Percentiles rank a stretch among this genome's conserved stretches.
phyloP scores from a whole-genome alignment of 345 rosid genomes.

The Eucalyptus erythrocorys region DNA sequence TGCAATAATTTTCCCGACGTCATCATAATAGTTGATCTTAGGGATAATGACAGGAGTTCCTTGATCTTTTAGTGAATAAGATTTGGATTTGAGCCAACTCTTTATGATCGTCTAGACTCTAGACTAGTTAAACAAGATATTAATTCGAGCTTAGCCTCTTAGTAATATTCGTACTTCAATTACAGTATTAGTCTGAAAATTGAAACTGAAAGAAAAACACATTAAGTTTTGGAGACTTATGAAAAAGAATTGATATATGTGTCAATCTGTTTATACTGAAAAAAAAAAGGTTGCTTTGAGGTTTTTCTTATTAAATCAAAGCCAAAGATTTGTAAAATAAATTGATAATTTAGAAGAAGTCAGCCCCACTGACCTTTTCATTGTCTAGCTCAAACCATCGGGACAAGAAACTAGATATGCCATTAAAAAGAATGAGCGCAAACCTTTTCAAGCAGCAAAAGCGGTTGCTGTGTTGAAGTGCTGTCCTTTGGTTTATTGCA shows the following conservation, averaged over 20 bases:
- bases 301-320: rapidly evolving
- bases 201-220: not conserved
- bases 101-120: not conserved
- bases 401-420: rapidly evolving
- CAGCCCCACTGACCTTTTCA: rapidly evolving
- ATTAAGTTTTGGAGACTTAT: not conserved
- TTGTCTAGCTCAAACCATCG: not conserved
- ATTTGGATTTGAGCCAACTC: not conserved
- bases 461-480: rapidly evolving
- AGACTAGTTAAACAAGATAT: not conserved
- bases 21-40: rapidly evolving
- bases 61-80: rapidly evolving
- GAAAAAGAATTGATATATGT: rapidly evolving
- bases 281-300: rapidly evolving
- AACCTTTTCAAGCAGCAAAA: rapidly evolving
- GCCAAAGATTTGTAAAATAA: rapidly evolving
- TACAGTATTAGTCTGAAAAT: not conserved
- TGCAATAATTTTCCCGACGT: rapidly evolving
- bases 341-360: rapidly evolving
- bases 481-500: rapidly evolving
- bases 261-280: not conserved
- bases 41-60: not conserved
- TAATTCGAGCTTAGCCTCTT: rapidly evolving
- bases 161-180: rapidly evolving
- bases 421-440: rapidly evolving